These are phyloP conservation scores for Wickerhamiella brachini DNA, from an alignment of 805 yeast genomes.

Conservation along the genomic window DNA sequence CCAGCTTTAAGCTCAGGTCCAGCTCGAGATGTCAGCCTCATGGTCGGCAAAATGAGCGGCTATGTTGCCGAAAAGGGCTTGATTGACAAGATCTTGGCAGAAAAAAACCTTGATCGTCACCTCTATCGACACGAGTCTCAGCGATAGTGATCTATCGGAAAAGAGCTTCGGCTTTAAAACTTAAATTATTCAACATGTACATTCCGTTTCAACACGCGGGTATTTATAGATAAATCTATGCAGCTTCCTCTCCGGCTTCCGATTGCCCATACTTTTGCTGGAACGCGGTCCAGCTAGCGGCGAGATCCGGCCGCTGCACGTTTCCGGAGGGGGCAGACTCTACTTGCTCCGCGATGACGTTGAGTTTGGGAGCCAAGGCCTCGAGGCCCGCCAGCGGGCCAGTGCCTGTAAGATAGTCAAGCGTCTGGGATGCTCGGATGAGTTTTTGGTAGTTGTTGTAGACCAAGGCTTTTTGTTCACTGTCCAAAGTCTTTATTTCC, in stretches of 20 bases:
- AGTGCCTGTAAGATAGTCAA: slow-evolving; percentile 17
- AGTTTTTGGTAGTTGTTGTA: slow-evolving; percentile 27
- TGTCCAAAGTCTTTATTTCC: slow-evolving; percentile 22
- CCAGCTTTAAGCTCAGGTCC: not conserved
- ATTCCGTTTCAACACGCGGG: slow-evolving; percentile 11
- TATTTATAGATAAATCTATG: not conserved
- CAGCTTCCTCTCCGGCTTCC: not conserved
- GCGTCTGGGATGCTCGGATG: slow-evolving; percentile 24
- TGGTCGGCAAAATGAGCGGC: no score
- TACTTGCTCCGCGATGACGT: slow-evolving; percentile 6
- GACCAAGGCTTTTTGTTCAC: slow-evolving; percentile 27
- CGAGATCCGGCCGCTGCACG: not conserved
- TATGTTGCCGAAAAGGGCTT: no score
- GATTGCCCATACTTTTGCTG: not conserved
- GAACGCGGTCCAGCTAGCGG: not conserved
- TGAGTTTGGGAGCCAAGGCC: slow-evolving; percentile 6
- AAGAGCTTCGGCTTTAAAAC: no score
- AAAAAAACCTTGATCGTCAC: no score
- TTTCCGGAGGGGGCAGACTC: not conserved
- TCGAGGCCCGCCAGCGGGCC: slow-evolving; percentile 15
- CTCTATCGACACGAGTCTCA: no score
- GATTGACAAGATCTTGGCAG: no score
- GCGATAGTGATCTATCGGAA: no score
- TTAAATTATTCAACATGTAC: slow-evolving; percentile 8
- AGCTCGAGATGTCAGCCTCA: no score